These are phyloP conservation scores for Tricholoma matsutake DNA, from an alignment of 768 basidiomycete genomes.

Conservation along the genomic window DNA sequence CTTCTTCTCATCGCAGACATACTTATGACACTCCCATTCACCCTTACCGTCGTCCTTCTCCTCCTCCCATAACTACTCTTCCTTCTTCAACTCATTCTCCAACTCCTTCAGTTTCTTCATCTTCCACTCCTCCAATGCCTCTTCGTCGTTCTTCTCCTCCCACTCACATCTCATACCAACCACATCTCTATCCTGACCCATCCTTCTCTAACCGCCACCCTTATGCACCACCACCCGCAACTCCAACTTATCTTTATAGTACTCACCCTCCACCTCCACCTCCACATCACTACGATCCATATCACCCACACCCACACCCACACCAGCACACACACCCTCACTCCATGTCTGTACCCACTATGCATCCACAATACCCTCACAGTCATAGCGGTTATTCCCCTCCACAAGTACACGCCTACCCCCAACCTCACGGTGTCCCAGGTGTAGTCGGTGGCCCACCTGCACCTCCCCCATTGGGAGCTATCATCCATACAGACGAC, in stretches of 20 bases:
- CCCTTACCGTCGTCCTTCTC: slow-evolving; percentile 32
- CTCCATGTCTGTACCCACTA: slow-evolving; percentile 10
- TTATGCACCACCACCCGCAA: slow-evolving; percentile 22
- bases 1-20: slow-evolving; percentile 33
- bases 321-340: slow-evolving; percentile 14
- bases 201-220: slow-evolving; percentile 36
- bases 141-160: slow-evolving; percentile 46
- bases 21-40: slow-evolving; percentile 33
- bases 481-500: slow-evolving; percentile 64
- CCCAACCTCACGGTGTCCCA: slow-evolving; percentile 7
- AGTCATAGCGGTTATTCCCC: slow-evolving; percentile 12
- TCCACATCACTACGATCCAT: slow-evolving; percentile 29
- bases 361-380: slow-evolving; percentile 15
- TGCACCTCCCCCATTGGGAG: slow-evolving; percentile 22
- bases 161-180: slow-evolving; percentile 24
- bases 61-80: slow-evolving; percentile 43
- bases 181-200: slow-evolving; percentile 30
- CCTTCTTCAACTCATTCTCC: slow-evolving; percentile 58
- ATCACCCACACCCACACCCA: slow-evolving; percentile 9
- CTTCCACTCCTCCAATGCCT: slow-evolving; percentile 58
- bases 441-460: neutral
- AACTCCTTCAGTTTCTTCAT: slow-evolving; percentile 27
- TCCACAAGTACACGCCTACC: neutral
- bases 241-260: slow-evolving; percentile 24
- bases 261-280: slow-evolving; percentile 16